Evolutionary conservation across 371 early-diverging fungal species (phyloP).

Genomic region (Mortierella polycephala): DNA sequence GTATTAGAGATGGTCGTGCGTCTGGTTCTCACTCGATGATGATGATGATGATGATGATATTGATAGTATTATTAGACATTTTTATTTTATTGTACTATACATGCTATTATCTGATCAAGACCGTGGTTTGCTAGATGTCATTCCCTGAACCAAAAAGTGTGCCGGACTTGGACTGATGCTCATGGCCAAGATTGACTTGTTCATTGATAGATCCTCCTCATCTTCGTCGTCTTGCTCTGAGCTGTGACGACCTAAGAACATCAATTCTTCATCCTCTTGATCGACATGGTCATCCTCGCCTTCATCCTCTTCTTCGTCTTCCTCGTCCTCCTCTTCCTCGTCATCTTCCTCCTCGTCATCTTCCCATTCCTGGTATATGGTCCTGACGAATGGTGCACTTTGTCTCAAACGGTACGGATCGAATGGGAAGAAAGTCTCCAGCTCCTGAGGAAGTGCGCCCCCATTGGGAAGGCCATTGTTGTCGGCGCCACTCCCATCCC

Average conservation of each 20-base stretch:
- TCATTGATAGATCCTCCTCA: slow-evolving; percentile 56
- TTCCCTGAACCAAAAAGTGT: slow-evolving; percentile 53
- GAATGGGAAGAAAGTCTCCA: slow-evolving; percentile 94
- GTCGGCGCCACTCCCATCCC: slow-evolving; percentile 12
- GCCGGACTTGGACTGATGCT: slow-evolving; percentile 69
- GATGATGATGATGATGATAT: neutral
- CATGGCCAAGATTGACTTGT: slow-evolving; percentile 67
- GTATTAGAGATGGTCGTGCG: slow-evolving; percentile 48
- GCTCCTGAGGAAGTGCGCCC: slow-evolving; percentile 54
- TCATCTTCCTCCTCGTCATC: slow-evolving; percentile 47
- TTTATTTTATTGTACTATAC: neutral
- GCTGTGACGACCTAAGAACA: slow-evolving; percentile 29
- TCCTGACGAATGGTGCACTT: slow-evolving; percentile 68
- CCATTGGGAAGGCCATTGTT: slow-evolving; percentile 11
- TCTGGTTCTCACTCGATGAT: slow-evolving; percentile 25
- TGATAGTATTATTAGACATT: neutral
- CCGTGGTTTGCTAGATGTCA: slow-evolving; percentile 4
- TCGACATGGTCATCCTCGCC: slow-evolving; percentile 23
- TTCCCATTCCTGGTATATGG: slow-evolving; percentile 77
- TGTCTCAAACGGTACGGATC: slow-evolving; percentile 88
- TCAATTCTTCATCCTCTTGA: slow-evolving; percentile 55
- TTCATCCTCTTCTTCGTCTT: slow-evolving; percentile 53
- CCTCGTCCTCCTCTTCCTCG: slow-evolving; percentile 65
- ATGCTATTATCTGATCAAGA: neutral
- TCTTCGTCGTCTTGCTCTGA: slow-evolving; percentile 43